A percentile compares a stretch with the other conserved stretches of the same genome.
These are phyloP conservation scores for Nidula microcarpa DNA, from an alignment of 768 basidiomycete genomes.

Conservation along the genomic window DNA sequence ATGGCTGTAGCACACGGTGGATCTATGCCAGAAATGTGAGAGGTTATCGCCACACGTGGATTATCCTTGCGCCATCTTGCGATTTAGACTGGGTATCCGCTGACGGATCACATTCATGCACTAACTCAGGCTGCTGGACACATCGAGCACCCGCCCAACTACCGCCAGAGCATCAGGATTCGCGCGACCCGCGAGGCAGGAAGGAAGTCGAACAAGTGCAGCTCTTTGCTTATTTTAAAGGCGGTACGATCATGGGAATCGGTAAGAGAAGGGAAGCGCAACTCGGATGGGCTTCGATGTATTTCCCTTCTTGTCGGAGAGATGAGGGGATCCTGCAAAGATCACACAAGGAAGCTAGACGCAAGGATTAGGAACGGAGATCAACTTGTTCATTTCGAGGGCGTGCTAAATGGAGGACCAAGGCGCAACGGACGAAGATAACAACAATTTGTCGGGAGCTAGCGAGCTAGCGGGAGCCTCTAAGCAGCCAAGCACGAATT, in stretches of 20 bases:
- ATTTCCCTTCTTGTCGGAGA: too few relatives aligned
- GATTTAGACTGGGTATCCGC: not conserved
- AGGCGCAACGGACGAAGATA: too few relatives aligned
- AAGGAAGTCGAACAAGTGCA: not conserved
- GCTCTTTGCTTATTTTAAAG: not conserved
- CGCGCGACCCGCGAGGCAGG: not conserved
- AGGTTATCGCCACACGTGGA: slow-evolving; percentile 1
- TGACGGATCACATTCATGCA: not conserved
- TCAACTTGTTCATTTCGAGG: not conserved
- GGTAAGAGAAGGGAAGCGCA: not conserved
- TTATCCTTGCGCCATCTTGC: not conserved
- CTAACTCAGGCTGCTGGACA: not conserved
- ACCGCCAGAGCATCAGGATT: not conserved
- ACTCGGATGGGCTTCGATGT: too few relatives aligned
- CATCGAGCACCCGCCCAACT: not conserved
- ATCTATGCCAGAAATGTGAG: slow-evolving; percentile 5
- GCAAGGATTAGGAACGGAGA: not conserved
- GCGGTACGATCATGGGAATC: not conserved
- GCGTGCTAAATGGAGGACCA: too few relatives aligned
- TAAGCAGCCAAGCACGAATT: not conserved
- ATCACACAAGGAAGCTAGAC: too few relatives aligned
- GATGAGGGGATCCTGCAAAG: too few relatives aligned
- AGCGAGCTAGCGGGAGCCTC: not conserved
- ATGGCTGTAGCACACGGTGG: not conserved
- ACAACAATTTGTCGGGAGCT: not conserved